Conservation (phyloP, 177 flowering plant species). For the Vitis hybrid region DNA sequence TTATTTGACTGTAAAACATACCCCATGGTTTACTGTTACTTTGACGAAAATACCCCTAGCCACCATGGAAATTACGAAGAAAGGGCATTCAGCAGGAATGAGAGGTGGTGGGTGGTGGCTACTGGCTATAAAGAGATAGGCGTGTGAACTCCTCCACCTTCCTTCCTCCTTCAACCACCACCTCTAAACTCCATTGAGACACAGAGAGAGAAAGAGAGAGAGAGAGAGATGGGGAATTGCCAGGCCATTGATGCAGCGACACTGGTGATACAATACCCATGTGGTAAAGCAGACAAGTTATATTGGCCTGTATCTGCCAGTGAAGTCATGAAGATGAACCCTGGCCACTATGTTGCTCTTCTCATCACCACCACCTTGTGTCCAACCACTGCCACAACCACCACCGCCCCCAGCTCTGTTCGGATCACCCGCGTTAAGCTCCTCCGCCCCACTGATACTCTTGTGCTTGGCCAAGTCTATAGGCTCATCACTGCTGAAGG, state of each 20-base stretch:
- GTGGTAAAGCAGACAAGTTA: conserved; percentile 69
- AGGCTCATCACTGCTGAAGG: conserved; percentile 83
- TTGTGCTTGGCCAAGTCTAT: conserved; percentile 80
- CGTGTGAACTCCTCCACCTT: not conserved
- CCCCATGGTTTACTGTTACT: not conserved
- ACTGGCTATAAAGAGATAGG: conserved; percentile 22
- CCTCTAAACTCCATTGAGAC: not conserved
- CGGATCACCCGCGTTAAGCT: conserved; percentile 77
- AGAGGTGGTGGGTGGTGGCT: conserved; percentile 16
- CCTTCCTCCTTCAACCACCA: conserved; percentile 1
- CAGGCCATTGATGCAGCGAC: conserved; percentile 90
- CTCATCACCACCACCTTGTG: conserved; percentile 62
- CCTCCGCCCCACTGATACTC: conserved; percentile 76
- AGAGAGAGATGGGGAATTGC: conserved; percentile 79
- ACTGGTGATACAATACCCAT: conserved; percentile 72
- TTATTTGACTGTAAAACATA: not conserved
- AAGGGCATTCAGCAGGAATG: not conserved
- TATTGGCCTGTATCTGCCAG: conserved; percentile 68
- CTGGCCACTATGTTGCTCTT: conserved; percentile 83
- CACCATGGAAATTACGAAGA: no score
- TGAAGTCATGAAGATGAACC: conserved; percentile 78
- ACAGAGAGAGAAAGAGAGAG: conserved; percentile 5
- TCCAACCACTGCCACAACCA: conserved; percentile 5
- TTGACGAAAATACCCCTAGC: not conserved
- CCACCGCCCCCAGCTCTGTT: conserved; percentile 20